Evolutionary conservation across 2,329 filamentous ascomycete species (phyloP).

Genomic region (Arthroderma sp.): DNA sequence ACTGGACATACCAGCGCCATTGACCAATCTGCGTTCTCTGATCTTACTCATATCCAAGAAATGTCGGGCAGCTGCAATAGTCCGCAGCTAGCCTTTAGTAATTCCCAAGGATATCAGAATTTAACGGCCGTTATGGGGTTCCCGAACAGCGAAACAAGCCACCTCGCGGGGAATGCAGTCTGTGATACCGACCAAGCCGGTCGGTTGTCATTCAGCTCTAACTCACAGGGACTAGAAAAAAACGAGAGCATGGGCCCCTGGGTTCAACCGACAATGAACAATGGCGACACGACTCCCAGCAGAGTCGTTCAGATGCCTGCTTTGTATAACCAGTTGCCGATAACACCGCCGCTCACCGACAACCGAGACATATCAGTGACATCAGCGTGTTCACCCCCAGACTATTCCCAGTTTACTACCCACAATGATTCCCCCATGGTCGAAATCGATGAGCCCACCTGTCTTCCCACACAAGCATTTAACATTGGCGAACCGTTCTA

Average conservation of each 20-base stretch:
- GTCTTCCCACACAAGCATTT: slow-evolving; percentile 23
- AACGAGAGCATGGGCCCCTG: slow-evolving; percentile 23
- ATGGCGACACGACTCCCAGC: slow-evolving; percentile 19
- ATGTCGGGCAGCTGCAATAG: slow-evolving; percentile 19
- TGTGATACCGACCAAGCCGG: slow-evolving; percentile 24
- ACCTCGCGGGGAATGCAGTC: slow-evolving; percentile 18
- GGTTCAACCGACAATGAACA: slow-evolving; percentile 24
- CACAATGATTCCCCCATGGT: slow-evolving; percentile 26
- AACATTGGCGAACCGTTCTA: slow-evolving; percentile 28
- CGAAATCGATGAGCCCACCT: slow-evolving; percentile 21
- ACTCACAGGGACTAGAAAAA: slow-evolving; percentile 19
- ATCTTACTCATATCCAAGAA: slow-evolving; percentile 25
- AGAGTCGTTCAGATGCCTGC: slow-evolving; percentile 22
- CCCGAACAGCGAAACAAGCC: slow-evolving; percentile 27
- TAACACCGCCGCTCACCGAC: slow-evolving; percentile 31
- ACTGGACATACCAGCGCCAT: slow-evolving; percentile 18
- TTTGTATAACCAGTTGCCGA: slow-evolving; percentile 26
- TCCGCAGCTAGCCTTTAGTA: slow-evolving; percentile 24
- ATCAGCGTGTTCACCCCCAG: slow-evolving; percentile 26
- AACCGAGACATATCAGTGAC: slow-evolving; percentile 29
- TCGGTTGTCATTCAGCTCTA: slow-evolving; percentile 23
- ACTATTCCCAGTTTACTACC: slow-evolving; percentile 25
- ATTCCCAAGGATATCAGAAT: slow-evolving; percentile 25
- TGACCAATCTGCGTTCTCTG: slow-evolving; percentile 23
- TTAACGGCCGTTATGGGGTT: slow-evolving; percentile 28